phyloP scores from a whole-genome alignment of 2,329 filamentous ascomycete genomes.

The Pseudogymnoascus sp. region DNA sequence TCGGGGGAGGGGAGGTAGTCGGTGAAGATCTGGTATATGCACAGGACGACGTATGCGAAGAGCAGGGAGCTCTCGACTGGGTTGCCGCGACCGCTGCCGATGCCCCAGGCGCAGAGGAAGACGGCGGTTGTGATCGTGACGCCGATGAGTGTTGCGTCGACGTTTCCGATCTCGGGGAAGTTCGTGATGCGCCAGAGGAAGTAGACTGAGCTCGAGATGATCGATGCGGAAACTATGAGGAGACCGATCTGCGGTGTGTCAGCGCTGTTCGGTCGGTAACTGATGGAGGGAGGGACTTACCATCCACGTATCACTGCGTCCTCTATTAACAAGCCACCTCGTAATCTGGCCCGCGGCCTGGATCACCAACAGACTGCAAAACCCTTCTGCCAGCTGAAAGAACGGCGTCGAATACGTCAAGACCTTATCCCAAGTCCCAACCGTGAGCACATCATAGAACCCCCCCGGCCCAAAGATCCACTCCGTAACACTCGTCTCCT shows the following conservation, averaged over 20 bases:
- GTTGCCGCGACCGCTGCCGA: constrained; percentile 87
- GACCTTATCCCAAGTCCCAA: constrained; percentile 83
- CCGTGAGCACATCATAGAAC: constrained; percentile 67
- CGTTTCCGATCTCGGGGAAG: constrained; percentile 86
- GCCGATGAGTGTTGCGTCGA: constrained; percentile 87
- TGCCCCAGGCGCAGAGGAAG: constrained; percentile 88
- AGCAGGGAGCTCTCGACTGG: constrained; percentile 90
- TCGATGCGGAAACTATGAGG: constrained; percentile 77
- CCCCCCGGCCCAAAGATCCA: constrained; percentile 88
- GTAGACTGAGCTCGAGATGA: constrained; percentile 90
- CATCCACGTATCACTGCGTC: constrained; percentile 91
- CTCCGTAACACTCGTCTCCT: constrained; percentile 61
- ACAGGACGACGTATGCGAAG: constrained; percentile 96
- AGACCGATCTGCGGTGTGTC: constrained; percentile 63
- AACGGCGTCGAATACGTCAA: constrained; percentile 86
- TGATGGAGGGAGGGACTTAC: constrained; percentile 42
- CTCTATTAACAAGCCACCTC: constrained; percentile 83
- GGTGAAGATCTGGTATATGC: constrained; percentile 98
- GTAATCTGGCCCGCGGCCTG: constrained; percentile 93
- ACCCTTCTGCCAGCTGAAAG: constrained; percentile 91
- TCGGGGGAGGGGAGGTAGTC: constrained; percentile 80
- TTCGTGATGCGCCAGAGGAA: constrained; percentile 93
- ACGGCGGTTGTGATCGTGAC: constrained; percentile 87
- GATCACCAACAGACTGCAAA: constrained; percentile 92
- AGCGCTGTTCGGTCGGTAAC: background rate